These are phyloP conservation scores for Hypomyces perniciosus DNA, from an alignment of 2,329 filamentous ascomycete genomes.

Conservation along the genomic window DNA sequence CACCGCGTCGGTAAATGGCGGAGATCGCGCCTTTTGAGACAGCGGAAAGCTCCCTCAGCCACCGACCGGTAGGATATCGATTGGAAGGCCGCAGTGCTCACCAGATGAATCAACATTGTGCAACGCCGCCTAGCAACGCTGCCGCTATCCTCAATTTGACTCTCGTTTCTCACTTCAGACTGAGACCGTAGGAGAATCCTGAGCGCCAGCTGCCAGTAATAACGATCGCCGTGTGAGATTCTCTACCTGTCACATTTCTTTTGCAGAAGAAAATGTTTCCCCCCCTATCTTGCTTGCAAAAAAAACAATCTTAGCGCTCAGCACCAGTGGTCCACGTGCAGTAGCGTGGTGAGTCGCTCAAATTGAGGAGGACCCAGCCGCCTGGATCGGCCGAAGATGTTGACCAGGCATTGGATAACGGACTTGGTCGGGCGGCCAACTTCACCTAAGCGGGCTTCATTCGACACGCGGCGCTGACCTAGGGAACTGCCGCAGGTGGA, in stretches of 20 bases:
- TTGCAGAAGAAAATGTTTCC: conserved; percentile 2
- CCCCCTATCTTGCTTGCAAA: conserved; percentile 12
- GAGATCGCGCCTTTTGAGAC: not conserved
- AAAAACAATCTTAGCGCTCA: conserved; percentile 8
- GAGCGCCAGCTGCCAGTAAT: conserved; percentile 10
- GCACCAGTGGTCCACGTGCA: conserved; percentile 13
- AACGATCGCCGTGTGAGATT: conserved; percentile 12
- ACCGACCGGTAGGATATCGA: not conserved
- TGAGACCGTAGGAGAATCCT: conserved; percentile 9
- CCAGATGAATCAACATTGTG: not conserved
- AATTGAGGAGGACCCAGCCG: conserved; percentile 8
- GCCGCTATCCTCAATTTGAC: conserved; percentile 10
- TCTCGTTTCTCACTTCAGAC: conserved; percentile 6
- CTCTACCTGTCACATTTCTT: conserved; percentile 6
- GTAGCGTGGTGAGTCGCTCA: conserved; percentile 7
- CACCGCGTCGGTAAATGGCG: not conserved
- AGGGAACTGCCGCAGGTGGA: conserved; percentile 8
- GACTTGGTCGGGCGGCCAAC: conserved; percentile 8
- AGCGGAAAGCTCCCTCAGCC: not conserved
- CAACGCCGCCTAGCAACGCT: conserved; percentile 6
- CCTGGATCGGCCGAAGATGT: conserved; percentile 11
- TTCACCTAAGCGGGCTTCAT: not conserved
- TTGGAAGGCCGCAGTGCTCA: not conserved
- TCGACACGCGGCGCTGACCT: not conserved
- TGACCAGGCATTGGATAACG: conserved; percentile 5